phyloP scores from a whole-genome alignment of 495 filamentous ascomycete species.

The Tuber indicum region DNA sequence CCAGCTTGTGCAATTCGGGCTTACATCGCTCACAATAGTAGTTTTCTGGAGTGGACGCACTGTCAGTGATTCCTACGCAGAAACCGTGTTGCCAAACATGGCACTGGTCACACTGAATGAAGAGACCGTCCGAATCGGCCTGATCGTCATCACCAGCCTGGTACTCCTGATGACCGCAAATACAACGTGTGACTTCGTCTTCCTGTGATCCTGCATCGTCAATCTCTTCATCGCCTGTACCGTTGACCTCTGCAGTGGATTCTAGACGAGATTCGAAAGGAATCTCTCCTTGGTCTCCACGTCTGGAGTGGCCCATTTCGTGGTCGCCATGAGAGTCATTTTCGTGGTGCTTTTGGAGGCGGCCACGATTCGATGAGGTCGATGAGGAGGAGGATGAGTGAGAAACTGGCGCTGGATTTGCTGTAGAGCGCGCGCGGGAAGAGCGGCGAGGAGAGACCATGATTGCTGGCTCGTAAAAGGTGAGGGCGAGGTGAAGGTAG shows the following conservation, averaged over 20 bases:
- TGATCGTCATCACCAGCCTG: constrained; percentile 72
- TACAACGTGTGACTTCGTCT: constrained; percentile 88
- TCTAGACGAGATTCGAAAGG: constrained; percentile 35
- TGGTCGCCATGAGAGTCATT: constrained; percentile 38
- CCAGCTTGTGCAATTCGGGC: constrained; percentile 80
- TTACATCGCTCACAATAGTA: constrained; percentile 97
- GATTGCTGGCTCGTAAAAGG: constrained; percentile 13
- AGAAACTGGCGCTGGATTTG: constrained; percentile 48
- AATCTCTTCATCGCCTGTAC: constrained; percentile 57
- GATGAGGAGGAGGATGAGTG: constrained; percentile 73
- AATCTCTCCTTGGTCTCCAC: constrained; percentile 49
- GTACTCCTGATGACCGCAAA: constrained; percentile 91
- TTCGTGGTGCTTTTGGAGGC: constrained; percentile 35
- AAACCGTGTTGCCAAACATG: constrained; percentile 99
- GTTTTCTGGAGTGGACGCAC: constrained; percentile 83
- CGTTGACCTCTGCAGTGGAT: constrained; percentile 50
- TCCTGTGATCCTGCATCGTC: constrained; percentile 56
- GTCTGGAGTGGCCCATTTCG: constrained; percentile 60
- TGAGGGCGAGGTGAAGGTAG: constrained; percentile 13
- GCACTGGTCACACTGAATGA: constrained; percentile 95
- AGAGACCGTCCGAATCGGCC: constrained; percentile 82
- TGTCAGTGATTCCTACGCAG: constrained; percentile 94
- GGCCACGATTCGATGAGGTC: constrained; percentile 53
- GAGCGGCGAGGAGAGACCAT: constrained; percentile 73
- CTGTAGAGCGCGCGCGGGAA: constrained; percentile 73